Base-by-base conservation (phyloP, 2,329 filamentous ascomycete species). In the Fusarium sulawesiense region DNA sequence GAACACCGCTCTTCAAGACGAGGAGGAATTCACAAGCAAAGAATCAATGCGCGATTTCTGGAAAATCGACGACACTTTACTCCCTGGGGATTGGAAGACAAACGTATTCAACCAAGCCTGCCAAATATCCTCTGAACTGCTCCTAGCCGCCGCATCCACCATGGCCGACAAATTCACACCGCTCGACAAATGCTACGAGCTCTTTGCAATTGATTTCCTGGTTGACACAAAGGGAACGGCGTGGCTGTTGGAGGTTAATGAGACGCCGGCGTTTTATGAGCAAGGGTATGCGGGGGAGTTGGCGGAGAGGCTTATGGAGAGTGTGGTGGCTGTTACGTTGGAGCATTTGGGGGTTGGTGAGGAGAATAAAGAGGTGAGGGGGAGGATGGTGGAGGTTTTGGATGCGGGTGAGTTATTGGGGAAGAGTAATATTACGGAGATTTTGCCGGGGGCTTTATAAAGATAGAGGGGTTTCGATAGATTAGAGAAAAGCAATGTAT, bases 81-180 rank as follows among this genome's bases (percentile, higher is more conserved):
- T 80, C 0, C 75, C 76, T 0, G 73, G 71, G 0, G 64, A 75
- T 3, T 81, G 79, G 80, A 81, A 81, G 59, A 50, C 56, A 2
- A 50, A 21, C 7, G 63, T 79, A 3, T 81, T 80, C n/a, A 60
- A 77, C 0, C 79, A 81, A 63, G 75, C 80, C 5, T 80, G 80
- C 42, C 56, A 65, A 3, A 70, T 80, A 11, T 77, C 79, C 0
- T 73, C 70, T 1, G 80, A 81, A 48, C 21, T 81, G 6, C 77
- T 81, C 30, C 72, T 71, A 2, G 80, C 76, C 0, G 79, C 80
- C 4, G 78, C 73, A 0, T 73, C 80, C 14, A 80, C 78, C 1
- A 81, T 81, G 80, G 77, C 77, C 0, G 79, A 81, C 60, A 80
- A 79, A 61, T 81, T 81, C 59, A 80, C 74, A 0, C 75, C 77